phyloP scores from a whole-genome alignment of 306 rosid genomes.

The Lathyrus sativus region DNA sequence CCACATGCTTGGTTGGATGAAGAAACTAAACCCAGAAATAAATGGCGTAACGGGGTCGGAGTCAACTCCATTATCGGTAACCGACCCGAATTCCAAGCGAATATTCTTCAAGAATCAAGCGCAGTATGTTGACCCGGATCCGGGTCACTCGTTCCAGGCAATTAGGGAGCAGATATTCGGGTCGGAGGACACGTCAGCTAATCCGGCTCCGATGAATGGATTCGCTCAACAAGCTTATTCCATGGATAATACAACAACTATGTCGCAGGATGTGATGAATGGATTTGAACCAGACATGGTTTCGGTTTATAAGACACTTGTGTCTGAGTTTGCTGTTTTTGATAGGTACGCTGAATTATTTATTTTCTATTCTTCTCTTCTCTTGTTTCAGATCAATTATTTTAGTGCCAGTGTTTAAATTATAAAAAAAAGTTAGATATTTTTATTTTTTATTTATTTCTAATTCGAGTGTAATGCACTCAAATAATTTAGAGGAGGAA shows the following conservation, averaged over 20 bases:
- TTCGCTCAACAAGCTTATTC: conserved; percentile 79
- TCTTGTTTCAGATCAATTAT: too few relatives aligned
- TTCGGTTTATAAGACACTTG: conserved; percentile 68
- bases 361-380: neutral
- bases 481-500: too few relatives aligned
- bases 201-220: conserved; percentile 82
- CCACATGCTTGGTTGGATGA: conserved; percentile 99
- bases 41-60: conserved; percentile 79
- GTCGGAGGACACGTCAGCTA: conserved; percentile 41
- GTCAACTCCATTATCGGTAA: conserved; percentile 41
- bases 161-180: conserved; percentile 84
- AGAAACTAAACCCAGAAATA: conserved; percentile 66
- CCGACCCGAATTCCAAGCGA: conserved; percentile 57
- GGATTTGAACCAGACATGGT: conserved; percentile 68
- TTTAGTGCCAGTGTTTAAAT: neutral
- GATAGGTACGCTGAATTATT: conserved; percentile 56
- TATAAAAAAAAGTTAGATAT: too few relatives aligned
- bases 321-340: conserved; percentile 76
- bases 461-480: too few relatives aligned
- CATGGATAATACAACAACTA: conserved; percentile 62
- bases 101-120: conserved; percentile 54
- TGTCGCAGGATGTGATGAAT: conserved; percentile 73
- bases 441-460: too few relatives aligned
- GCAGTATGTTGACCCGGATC: conserved; percentile 78
- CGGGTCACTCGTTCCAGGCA: conserved; percentile 92